Conservation (phyloP, 164 flowering plant genomes). For the Cinnamomum chago region DNA sequence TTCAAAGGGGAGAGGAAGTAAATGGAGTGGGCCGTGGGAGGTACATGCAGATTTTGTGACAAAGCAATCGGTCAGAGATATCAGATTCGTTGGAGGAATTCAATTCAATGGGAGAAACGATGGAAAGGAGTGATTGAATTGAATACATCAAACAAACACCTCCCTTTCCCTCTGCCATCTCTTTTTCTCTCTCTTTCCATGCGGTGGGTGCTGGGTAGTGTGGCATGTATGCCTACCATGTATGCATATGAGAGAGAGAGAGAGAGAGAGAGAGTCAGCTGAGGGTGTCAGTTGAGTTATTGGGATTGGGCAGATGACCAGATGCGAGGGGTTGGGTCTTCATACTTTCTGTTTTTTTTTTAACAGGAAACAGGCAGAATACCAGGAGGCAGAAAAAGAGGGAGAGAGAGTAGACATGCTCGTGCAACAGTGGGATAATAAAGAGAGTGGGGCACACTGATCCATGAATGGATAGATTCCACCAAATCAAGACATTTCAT, state of each 20-base stretch:
- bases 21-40: conserved; percentile 20
- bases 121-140: not conserved
- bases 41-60: conserved; percentile 47
- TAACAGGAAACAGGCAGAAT: too few species aligned
- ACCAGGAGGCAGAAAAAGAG: too few species aligned
- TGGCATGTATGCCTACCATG: not conserved
- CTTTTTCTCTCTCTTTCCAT: not conserved
- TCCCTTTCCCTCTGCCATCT: too few species aligned
- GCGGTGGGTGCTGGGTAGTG: not conserved
- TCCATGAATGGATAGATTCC: too few species aligned
- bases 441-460: too few species aligned
- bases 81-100: conserved; percentile 13
- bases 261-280: not conserved
- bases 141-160: not conserved
- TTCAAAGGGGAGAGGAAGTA: conserved; percentile 13
- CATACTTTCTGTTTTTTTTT: too few species aligned
- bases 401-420: too few species aligned
- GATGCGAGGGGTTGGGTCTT: too few species aligned
- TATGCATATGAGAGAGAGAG: not conserved
- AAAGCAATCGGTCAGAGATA: conserved; percentile 53
- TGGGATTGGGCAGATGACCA: too few species aligned
- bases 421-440: too few species aligned
- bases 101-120: not conserved
- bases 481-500: too few species aligned
- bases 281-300: not conserved